These are phyloP conservation scores for Musa acuminata DNA, from an alignment of 176 grass and related monocot genomes.

Conservation along the genomic window DNA sequence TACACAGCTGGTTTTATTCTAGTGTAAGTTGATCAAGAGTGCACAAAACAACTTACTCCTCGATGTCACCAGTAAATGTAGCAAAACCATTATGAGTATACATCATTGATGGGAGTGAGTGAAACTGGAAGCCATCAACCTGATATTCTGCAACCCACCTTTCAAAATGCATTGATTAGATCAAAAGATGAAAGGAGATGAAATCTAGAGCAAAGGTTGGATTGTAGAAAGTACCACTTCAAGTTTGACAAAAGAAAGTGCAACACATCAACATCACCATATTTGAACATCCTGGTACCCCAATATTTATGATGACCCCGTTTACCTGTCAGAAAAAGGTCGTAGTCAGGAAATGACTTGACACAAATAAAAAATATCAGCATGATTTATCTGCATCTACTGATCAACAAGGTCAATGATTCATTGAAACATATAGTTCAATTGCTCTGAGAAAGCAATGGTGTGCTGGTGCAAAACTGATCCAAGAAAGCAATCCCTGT, in stretches of 20 bases:
- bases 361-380: conserved; percentile 20
- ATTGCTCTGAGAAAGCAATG: neutral
- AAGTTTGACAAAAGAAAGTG: conserved; percentile 96
- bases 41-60: conserved; percentile 66
- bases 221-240: conserved; percentile 51
- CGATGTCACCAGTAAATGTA: conserved; percentile 77
- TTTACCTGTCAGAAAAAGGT: conserved; percentile 55
- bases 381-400: neutral
- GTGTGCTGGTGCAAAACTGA: neutral
- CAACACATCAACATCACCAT: conserved; percentile 87
- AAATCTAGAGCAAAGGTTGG: neutral
- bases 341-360: neutral
- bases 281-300: conserved; percentile 97
- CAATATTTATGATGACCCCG: conserved; percentile 92
- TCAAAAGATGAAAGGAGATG: neutral
- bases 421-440: no score
- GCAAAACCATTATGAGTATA: conserved; percentile 98
- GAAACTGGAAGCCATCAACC: conserved; percentile 90
- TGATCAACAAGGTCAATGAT: neutral
- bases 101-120: conserved; percentile 84
- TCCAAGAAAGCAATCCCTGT: neutral
- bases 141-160: conserved; percentile 89
- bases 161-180: conserved; percentile 13
- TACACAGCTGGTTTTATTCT: neutral
- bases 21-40: conserved; percentile 5